These are phyloP conservation scores for Astrocystis sublimbata DNA, from an alignment of 495 filamentous ascomycete species.

Conservation along the genomic window DNA sequence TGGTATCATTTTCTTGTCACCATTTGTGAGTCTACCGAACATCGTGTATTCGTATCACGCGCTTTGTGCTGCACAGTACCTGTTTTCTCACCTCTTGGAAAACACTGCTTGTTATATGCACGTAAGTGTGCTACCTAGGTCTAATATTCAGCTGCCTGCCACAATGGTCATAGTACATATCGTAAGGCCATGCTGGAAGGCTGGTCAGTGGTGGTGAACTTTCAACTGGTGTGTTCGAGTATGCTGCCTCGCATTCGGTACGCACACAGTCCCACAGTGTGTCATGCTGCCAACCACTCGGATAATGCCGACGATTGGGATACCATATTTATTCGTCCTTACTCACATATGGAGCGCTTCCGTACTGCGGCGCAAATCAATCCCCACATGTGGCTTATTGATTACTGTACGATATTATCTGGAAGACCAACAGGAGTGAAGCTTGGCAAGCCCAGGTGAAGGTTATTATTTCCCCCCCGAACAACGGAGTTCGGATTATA, in stretches of 20 bases:
- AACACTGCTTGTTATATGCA: no score
- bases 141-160: constrained; percentile 3
- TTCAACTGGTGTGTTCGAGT: no score
- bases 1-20: neutral
- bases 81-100: no score
- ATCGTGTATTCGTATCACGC: no score
- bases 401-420: constrained; percentile 11
- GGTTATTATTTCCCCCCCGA: constrained; percentile 1
- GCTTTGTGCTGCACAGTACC: no score
- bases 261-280: neutral
- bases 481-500: neutral
- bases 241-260: no score
- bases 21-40: constrained; percentile 1
- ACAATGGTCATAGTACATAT: constrained; percentile 4
- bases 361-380: neutral
- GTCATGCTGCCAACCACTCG: constrained; percentile 5
- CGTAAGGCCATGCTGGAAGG: no score
- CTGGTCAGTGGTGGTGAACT: no score
- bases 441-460: neutral
- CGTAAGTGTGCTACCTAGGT: neutral
- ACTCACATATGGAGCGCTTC: constrained; percentile 8
- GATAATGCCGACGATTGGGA: neutral
- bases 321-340: neutral
- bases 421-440: neutral
- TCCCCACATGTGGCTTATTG: constrained; percentile 9